These are phyloP conservation scores for Parafenestella ontariensis DNA, from an alignment of 2,329 filamentous ascomycete species.

Conservation along the genomic window DNA sequence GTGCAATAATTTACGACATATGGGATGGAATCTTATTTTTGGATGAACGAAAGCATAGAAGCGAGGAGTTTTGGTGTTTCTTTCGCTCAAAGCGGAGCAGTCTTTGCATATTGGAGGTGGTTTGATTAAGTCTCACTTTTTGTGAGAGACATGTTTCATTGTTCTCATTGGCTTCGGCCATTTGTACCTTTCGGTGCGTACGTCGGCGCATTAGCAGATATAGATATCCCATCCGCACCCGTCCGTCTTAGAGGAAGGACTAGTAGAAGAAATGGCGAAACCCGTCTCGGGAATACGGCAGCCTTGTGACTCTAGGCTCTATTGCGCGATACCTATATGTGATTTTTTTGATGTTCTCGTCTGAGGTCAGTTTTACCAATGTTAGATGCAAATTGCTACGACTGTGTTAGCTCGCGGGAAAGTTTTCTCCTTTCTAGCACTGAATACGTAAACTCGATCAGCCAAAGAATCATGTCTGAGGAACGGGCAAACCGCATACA, in stretches of 20 bases:
- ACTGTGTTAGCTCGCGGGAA: too few species aligned
- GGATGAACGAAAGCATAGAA: too few species aligned
- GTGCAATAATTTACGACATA: not conserved
- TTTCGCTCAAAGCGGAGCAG: not conserved
- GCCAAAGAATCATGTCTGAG: too few species aligned
- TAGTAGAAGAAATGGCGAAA: too few species aligned
- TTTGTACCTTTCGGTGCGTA: too few species aligned
- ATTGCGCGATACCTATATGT: not conserved
- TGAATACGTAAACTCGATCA: too few species aligned
- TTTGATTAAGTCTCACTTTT: not conserved
- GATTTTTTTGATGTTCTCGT: not conserved
- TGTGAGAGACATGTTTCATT: not conserved
- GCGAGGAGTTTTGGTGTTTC: not conserved
- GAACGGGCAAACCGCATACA: too few species aligned
- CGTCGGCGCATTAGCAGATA: not conserved
- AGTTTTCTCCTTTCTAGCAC: too few species aligned
- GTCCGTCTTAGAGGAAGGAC: too few species aligned
- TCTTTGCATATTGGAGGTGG: not conserved
- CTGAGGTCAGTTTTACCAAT: not conserved
- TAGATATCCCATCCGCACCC: not conserved
- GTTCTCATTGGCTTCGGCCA: too few species aligned
- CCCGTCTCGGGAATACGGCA: not conserved
- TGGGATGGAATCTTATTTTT: not conserved
- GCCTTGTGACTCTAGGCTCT: not conserved
- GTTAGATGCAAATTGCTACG: too few species aligned